phyloP scores from a whole-genome alignment of 1,139 yeast genomes.

The Geotrichum restrictum region DNA sequence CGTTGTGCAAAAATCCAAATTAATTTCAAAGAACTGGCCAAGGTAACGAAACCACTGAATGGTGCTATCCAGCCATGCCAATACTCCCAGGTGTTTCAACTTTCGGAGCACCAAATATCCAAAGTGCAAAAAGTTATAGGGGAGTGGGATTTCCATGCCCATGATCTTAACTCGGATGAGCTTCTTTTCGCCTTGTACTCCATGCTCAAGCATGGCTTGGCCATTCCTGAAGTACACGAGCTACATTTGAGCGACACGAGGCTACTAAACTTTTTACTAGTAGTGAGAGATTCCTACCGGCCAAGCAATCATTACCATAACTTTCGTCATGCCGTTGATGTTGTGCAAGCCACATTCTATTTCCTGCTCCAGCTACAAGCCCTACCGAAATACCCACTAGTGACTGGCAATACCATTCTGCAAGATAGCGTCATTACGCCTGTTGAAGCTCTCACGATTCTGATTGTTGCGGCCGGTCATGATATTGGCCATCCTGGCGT shows the following conservation, averaged over 20 bases:
- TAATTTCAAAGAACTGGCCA: not conserved
- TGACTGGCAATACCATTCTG: no score
- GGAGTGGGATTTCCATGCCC: slow-evolving; percentile 58
- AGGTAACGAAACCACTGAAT: not conserved
- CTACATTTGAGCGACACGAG: slow-evolving; percentile 43
- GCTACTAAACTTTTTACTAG: slow-evolving; percentile 55
- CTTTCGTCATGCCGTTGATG: slow-evolving; percentile 94
- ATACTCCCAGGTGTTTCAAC: slow-evolving; percentile 8
- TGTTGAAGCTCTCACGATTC: slow-evolving; percentile 53
- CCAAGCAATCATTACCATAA: slow-evolving; percentile 89
- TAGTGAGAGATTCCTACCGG: slow-evolving; percentile 72
- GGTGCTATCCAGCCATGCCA: not conserved
- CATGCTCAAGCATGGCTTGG: slow-evolving; percentile 51
- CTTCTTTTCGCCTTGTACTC: slow-evolving; percentile 57
- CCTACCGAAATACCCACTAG: slow-evolving; percentile 36
- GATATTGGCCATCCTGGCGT: slow-evolving; percentile 97
- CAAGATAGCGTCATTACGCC: slow-evolving; percentile 30
- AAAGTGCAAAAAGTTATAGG: slow-evolving; percentile 7
- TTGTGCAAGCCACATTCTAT: slow-evolving; percentile 80
- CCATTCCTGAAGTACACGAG: slow-evolving; percentile 35
- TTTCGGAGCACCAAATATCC: slow-evolving; percentile 7
- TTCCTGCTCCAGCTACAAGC: slow-evolving; percentile 51
- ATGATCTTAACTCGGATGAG: slow-evolving; percentile 63
- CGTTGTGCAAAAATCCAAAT: no score
- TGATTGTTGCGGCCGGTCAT: slow-evolving; percentile 87